These are phyloP conservation scores for Neoboletus brunneissimus DNA, from an alignment of 768 basidiomycete species.

Conservation along the genomic window DNA sequence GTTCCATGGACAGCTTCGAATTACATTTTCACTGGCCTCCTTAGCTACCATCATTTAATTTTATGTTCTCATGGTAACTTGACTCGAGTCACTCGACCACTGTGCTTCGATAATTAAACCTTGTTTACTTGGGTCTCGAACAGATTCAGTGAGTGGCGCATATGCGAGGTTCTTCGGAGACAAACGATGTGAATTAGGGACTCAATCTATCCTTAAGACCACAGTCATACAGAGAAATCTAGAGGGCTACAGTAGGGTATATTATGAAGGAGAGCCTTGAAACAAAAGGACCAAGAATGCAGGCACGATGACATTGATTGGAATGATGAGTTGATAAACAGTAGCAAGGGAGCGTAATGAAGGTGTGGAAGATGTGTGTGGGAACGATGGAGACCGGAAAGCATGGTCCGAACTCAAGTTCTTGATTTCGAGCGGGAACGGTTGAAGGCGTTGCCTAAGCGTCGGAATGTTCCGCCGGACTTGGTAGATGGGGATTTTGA, in stretches of 20 bases:
- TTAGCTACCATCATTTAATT: conserved; percentile 19
- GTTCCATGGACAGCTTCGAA: neutral
- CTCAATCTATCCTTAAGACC: conserved; percentile 4
- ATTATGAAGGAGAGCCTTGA: neutral
- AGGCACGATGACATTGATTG: neutral
- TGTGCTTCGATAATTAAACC: conserved; percentile 14
- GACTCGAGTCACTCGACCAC: neutral
- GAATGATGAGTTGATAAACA: conserved; percentile 21
- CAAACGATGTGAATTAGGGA: neutral
- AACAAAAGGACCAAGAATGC: neutral
- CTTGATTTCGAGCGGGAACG: conserved; percentile 25
- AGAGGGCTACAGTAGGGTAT: conserved; percentile 17
- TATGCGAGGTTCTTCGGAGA: neutral
- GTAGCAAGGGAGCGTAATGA: conserved; percentile 8
- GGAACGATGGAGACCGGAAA: neutral
- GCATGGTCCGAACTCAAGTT: neutral
- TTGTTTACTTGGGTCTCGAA: neutral
- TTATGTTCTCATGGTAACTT: conserved; percentile 9
- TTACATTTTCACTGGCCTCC: neutral
- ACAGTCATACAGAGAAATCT: neutral
- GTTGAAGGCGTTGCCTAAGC: conserved; percentile 17
- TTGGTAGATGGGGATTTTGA: conserved; percentile 23
- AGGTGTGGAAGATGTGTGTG: conserved; percentile 2
- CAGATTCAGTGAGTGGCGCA: neutral
- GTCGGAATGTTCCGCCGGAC: conserved; percentile 21